Base-by-base conservation (phyloP, 495 filamentous ascomycete species). In the Podospora didyma region DNA sequence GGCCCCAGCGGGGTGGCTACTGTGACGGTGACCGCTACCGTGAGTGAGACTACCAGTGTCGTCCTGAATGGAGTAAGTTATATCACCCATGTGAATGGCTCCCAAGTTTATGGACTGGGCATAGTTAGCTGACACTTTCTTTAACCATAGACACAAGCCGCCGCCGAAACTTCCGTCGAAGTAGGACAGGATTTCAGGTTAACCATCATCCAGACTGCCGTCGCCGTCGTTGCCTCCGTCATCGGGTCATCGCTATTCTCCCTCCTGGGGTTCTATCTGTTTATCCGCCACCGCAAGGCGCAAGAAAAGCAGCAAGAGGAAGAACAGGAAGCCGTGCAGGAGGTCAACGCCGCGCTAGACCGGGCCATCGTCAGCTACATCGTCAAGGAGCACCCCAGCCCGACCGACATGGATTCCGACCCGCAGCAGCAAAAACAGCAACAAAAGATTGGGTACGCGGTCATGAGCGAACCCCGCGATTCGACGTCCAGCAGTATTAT, bases 301-400 rank as follows among this genome's bases (percentile, higher is more conserved):
- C 62, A 58, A 45, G 53, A 51, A 23, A 54, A 62, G 26, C 50
- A 49, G 19, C 34, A 44, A 24, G 50, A 53, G 3, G 45, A 53
- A 21, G 64, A 65, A 42, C 57, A 60, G n/a, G 48, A 59, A 7
- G 62, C 56, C 26, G 64, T 65, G 46, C 57, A 60, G n/a, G 48
- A 59, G 4, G 62, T 57, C 26, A 68, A 50, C 57, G 54, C 35
- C 1, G 67, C 67, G 3, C 56, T 67, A 0, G 67, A 67, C 37
- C 64, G 67, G 14, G 64, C 64, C 2, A 61, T 67, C 16, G 60
- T 69, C 10, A 67, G 61, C 56, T 69, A 67, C 42, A 67, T 63
- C 44, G 64, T 51, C 17, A 67, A 69, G 17, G 64, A 69, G 28
- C 50, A 52, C 2, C 58, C 66, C 4, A 63, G 26, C 14, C 54